Percentiles rank a stretch among this genome's conserved stretches.
Conservation (phyloP, 2,329 filamentous ascomycete species). For the Penicillium sclerotiorum region DNA sequence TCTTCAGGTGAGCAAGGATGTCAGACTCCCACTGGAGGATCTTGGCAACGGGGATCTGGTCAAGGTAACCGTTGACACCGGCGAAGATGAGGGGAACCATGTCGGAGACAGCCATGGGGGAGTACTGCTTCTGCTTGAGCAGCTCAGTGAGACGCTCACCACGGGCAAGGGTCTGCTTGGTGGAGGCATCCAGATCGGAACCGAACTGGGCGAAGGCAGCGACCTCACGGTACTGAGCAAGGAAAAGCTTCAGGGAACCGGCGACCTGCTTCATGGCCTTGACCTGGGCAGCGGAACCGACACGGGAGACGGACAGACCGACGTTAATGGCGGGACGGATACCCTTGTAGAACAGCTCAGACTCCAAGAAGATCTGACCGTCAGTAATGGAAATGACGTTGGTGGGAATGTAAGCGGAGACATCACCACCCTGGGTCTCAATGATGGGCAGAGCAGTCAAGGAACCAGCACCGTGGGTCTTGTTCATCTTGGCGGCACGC, state of each 20-base stretch:
- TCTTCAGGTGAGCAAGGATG: conserved; percentile 89
- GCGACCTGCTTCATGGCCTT: conserved; percentile 99
- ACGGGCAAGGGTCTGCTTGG: conserved; percentile 97
- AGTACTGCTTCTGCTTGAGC: conserved; percentile 99
- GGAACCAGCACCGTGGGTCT: conserved; percentile 91
- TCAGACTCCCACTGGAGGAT: conserved; percentile 92
- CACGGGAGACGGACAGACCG: conserved; percentile 99
- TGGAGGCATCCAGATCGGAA: conserved; percentile 97
- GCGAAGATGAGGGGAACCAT: conserved; percentile 99
- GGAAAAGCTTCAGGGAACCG: conserved; percentile 99
- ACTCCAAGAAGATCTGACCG: conserved; percentile 99
- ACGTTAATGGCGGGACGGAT: conserved; percentile 99
- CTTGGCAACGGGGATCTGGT: conserved; percentile 85
- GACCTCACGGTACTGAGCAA: conserved; percentile 99
- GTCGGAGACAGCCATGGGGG: conserved; percentile 97
- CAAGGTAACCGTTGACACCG: conserved; percentile 96
- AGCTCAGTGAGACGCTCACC: conserved; percentile 99
- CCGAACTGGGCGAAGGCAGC: conserved; percentile 99
- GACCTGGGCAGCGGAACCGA: conserved; percentile 98
- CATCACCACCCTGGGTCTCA: conserved; percentile 99
- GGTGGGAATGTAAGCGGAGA: conserved; percentile 99
- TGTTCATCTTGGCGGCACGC: conserved; percentile 99
- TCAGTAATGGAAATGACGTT: conserved; percentile 99
- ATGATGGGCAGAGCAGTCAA: conserved; percentile 97
- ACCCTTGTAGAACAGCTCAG: conserved; percentile 99